Evolutionary conservation across 164 flowering plant species (phyloP).

Genomic region (Akebia trifoliata): DNA sequence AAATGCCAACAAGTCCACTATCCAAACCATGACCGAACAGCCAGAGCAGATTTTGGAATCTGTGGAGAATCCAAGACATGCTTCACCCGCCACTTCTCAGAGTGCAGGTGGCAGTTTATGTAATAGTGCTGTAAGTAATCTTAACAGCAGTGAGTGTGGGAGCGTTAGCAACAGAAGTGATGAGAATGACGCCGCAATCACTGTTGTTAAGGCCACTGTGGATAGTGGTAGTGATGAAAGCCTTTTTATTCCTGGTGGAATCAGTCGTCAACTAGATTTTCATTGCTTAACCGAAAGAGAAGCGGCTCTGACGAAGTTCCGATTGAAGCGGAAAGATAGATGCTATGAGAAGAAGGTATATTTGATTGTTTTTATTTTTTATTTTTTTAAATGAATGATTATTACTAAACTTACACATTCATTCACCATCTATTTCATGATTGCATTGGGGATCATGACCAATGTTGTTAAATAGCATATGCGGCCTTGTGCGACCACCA

Average conservation of each 20-base stretch:
- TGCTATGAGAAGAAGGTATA: slow-evolving; percentile 88
- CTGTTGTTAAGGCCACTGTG: slow-evolving; percentile 14
- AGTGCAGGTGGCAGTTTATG: slow-evolving; percentile 55
- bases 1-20: slow-evolving; percentile 19
- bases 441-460: too few species aligned
- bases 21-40: slow-evolving; percentile 18
- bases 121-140: slow-evolving; percentile 36
- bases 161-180: slow-evolving; percentile 42
- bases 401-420: too few species aligned
- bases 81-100: slow-evolving; percentile 47
- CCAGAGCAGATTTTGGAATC: slow-evolving; percentile 27
- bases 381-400: too few species aligned
- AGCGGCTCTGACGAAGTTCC: slow-evolving; percentile 81
- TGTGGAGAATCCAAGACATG: slow-evolving; percentile 31
- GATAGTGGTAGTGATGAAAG: slow-evolving; percentile 47
- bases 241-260: slow-evolving; percentile 19
- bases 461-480: too few species aligned
- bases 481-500: too few species aligned
- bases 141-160: slow-evolving; percentile 42
- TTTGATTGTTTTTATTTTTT: background rate
- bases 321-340: slow-evolving; percentile 89
- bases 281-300: slow-evolving; percentile 64
- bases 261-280: slow-evolving; percentile 12
- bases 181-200: slow-evolving; percentile 33
- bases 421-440: too few species aligned